Evolutionary conservation across 176 grass and related monocot genomes (phyloP).

Genomic region (Ampelocalamus luodianensis): DNA sequence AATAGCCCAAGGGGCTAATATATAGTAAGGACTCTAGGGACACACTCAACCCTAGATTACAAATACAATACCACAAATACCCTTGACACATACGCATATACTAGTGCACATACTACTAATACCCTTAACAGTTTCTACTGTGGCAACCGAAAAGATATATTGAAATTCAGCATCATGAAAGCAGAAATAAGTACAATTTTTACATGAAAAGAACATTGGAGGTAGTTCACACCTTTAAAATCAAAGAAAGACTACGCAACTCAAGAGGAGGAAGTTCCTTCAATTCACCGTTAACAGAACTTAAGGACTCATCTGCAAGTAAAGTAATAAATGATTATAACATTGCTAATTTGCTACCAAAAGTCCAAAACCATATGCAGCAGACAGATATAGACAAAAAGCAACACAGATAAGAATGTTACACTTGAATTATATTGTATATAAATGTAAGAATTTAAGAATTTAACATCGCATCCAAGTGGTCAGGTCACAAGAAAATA

Average conservation of each 20-base stretch:
- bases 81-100: no score
- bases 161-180: slow-evolving; percentile 24
- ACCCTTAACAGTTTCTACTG: neutral
- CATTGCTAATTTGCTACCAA: no score
- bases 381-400: neutral
- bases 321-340: slow-evolving; percentile 31
- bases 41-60: no score
- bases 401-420: neutral
- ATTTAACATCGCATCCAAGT: neutral
- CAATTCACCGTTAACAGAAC: slow-evolving; percentile 62
- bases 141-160: neutral
- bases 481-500: slow-evolving; percentile 7
- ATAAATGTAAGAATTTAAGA: neutral
- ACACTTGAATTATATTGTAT: neutral
- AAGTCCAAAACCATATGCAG: slow-evolving; percentile 18
- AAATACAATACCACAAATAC: no score
- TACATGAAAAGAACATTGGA: slow-evolving; percentile 37
- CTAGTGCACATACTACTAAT: no score
- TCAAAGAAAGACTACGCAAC: slow-evolving; percentile 68
- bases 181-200: slow-evolving; percentile 7
- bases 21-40: no score
- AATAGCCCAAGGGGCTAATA: no score
- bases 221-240: slow-evolving; percentile 66
- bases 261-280: slow-evolving; percentile 80
- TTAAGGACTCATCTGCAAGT: slow-evolving; percentile 67